These are phyloP conservation scores for Gossypium bickii DNA, from an alignment of 345 rosid genomes.

Conservation along the genomic window DNA sequence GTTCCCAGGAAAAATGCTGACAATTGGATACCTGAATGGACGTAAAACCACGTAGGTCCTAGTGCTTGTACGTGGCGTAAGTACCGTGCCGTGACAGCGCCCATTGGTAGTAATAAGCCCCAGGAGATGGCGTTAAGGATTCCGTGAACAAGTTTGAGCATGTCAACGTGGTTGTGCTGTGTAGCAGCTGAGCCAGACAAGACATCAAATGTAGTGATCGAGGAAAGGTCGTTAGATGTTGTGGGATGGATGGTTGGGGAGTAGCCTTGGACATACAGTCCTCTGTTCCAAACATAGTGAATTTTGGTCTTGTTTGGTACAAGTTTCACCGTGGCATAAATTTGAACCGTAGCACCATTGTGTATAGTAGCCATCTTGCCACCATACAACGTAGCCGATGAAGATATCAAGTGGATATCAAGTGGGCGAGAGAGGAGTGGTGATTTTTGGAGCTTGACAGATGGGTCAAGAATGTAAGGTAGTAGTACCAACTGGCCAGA, in stretches of 20 bases:
- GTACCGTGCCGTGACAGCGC: constrained; percentile 70
- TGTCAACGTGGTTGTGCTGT: constrained; percentile 27
- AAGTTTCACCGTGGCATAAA: constrained; percentile 63
- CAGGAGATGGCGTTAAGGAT: constrained; percentile 62
- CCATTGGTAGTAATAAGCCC: constrained; percentile 55
- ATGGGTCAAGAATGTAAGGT: constrained; percentile 73
- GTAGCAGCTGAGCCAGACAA: constrained; percentile 49
- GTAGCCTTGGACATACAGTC: constrained; percentile 91
- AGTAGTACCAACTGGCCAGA: constrained; percentile 73
- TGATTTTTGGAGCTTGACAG: constrained; percentile 76
- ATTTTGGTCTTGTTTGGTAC: constrained; percentile 55
- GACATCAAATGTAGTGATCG: constrained; percentile 60
- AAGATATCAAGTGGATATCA: constrained; percentile 62
- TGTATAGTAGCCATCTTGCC: constrained; percentile 89
- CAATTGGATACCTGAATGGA: constrained; percentile 66
- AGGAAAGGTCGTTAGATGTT: constrained; percentile 59
- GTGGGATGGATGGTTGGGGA: constrained; percentile 98
- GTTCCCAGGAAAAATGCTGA: constrained; percentile 56
- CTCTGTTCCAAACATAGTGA: constrained; percentile 94
- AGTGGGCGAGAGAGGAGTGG: constrained; percentile 82
- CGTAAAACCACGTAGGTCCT: constrained; percentile 88
- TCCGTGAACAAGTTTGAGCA: constrained; percentile 56
- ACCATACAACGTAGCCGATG: constrained; percentile 78
- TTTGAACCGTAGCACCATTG: constrained; percentile 71
- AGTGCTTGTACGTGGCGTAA: constrained; percentile 59